phyloP scores from a whole-genome alignment of 2,329 filamentous ascomycete genomes.

The Lecanicillium sp. region DNA sequence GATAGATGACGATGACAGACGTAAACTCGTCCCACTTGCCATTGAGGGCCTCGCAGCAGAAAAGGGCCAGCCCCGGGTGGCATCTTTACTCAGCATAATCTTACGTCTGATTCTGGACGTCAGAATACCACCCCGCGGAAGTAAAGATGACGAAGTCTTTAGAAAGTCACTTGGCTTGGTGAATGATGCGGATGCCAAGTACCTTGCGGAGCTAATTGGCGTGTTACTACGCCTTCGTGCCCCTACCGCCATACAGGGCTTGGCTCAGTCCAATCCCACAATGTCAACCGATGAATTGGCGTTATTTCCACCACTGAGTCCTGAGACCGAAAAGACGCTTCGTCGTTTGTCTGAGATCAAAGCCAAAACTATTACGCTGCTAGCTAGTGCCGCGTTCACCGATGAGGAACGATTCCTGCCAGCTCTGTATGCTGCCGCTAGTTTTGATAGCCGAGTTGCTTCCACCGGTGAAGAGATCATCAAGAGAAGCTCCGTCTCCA shows the following conservation, averaged over 20 bases:
- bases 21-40: constrained; percentile 58
- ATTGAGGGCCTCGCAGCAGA: constrained; percentile 23
- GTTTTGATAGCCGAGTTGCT: constrained; percentile 71
- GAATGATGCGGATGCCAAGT: constrained; percentile 59
- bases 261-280: constrained; percentile 23
- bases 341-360: constrained; percentile 35
- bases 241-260: constrained; percentile 21
- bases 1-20: constrained; percentile 49
- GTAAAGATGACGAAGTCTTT: constrained; percentile 65
- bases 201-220: constrained; percentile 66
- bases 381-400: constrained; percentile 78
- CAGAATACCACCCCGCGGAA: constrained; percentile 66
- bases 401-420: constrained; percentile 79
- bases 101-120: constrained; percentile 66
- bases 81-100: constrained; percentile 74
- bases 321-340: constrained; percentile 55
- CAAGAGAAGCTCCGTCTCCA: constrained; percentile 66
- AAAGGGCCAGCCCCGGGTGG: constrained; percentile 19
- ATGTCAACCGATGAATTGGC: constrained; percentile 20
- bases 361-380: constrained; percentile 55
- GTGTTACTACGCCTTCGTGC: constrained; percentile 52
- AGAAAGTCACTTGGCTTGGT: constrained; percentile 58
- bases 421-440: constrained; percentile 74
- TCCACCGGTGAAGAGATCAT: constrained; percentile 83
- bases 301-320: constrained; percentile 24